Evolutionary conservation across 345 rosid genomes (phyloP).

Genomic region (Salix udensis): DNA sequence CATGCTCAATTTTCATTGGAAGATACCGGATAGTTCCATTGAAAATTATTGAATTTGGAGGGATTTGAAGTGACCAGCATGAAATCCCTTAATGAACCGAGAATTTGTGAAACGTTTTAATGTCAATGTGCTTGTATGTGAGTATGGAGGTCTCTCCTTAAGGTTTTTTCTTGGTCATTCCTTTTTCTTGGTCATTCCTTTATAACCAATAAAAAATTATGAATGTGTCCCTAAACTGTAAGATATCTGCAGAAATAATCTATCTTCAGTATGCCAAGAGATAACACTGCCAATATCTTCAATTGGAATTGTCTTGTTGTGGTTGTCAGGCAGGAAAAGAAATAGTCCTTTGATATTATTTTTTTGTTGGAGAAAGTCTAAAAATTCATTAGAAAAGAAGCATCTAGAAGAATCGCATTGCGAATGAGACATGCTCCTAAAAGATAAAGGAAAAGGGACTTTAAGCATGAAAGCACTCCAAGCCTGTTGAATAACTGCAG

Average conservation of each 20-base stretch:
- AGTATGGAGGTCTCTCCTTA: neutral
- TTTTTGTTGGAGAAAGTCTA: neutral
- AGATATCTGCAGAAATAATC: neutral
- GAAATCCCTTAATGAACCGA: neutral
- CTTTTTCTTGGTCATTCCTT: neutral
- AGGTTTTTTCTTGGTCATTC: neutral
- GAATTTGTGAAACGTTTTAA: neutral
- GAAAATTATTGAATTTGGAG: neutral
- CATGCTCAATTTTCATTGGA: neutral
- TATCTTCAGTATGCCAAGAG: neutral
- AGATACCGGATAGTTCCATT: neutral
- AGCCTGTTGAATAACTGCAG: neutral
- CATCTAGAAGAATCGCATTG: neutral
- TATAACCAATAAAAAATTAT: neutral
- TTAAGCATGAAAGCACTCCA: neutral
- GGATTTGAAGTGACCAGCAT: neutral
- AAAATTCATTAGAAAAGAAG: neutral
- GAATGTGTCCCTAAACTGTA: neutral
- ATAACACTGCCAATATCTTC: neutral
- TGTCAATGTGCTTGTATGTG: neutral
- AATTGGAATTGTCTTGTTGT: neutral
- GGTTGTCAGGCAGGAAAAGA: neutral
- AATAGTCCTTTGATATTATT: neutral
- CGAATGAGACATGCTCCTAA: neutral
- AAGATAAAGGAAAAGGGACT: neutral